Base-by-base conservation (phyloP, 371 early-diverging fungal species). In the Nematocida minor region DNA sequence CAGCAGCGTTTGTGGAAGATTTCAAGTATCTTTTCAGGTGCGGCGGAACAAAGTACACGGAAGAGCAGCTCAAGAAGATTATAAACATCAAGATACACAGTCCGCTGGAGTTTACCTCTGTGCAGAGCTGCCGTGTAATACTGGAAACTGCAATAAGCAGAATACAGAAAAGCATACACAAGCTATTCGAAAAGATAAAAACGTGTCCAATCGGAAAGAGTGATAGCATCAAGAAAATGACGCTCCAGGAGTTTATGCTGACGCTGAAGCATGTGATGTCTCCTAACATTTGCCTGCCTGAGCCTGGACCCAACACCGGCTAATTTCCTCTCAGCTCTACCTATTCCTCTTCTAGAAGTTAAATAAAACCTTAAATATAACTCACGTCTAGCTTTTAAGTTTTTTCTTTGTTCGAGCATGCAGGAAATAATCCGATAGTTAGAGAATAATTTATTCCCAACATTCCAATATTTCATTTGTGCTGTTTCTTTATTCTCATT, bases 21-120 rank as follows among this genome's bases (percentile, higher is more conserved):
- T 36, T 64, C 18, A 69, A 66, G 51, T 74, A 66, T 55, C 77
- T 74, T 41, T 22, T 74, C 4, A 31, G 49, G 48, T 74, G 77
- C 36, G 40, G 40, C 16, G 57, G 57, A 38, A 63, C 60, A n/a
- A 32, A n/a, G 48, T 6, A 62, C 60, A 53, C 41, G 11, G 34
- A 36, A 27, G 54, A 63, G 29, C 25, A 74, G 36, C 42, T 74
- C 41, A n/a, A 32, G 6, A 66, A 51, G 0, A 64, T 74, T 18
- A 29, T 74, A 22, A 48, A 66, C 25, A 14, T 74, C 11, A 44
- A 34, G 40, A 27, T 51, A 22, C 42, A 29, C 47, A 41, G 79
- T 32, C 77, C 77, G 16, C 77, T 74, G 6, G 6, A 11, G 2
- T 27, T 36, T 18, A 41, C 77, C 11, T 70, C 32, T 7, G 7